Conservation (phyloP, 352 stramenopile species). For the Phytophthora sansomeana region DNA sequence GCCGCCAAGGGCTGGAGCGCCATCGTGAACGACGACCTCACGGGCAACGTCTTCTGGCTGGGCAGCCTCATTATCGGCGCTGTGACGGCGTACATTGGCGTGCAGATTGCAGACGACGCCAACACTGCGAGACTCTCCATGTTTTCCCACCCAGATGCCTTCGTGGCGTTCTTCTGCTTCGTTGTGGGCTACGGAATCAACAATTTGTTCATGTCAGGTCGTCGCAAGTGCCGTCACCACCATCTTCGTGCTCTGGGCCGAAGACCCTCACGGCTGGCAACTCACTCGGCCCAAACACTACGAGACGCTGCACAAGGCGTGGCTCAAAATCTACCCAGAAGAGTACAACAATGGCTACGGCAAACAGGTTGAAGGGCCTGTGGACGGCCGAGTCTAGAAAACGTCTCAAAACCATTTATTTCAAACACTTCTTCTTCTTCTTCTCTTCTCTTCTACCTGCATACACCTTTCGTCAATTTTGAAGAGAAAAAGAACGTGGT, state of each 20-base stretch:
- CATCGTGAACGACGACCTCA: slow-evolving; percentile 92
- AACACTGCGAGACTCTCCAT: slow-evolving; percentile 65
- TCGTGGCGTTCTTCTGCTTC: slow-evolving; percentile 80
- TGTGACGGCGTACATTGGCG: slow-evolving; percentile 67
- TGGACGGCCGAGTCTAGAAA: slow-evolving; percentile 22
- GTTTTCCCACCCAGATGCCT: slow-evolving; percentile 69
- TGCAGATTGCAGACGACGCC: slow-evolving; percentile 57
- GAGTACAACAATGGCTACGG: slow-evolving; percentile 88
- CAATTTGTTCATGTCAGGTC: slow-evolving; percentile 74
- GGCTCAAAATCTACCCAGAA: slow-evolving; percentile 83
- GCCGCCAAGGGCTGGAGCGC: slow-evolving; percentile 83
- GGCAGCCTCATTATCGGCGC: slow-evolving; percentile 81
- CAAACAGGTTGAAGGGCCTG: slow-evolving; percentile 51
- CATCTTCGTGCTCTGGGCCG: slow-evolving; percentile 86
- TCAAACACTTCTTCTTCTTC: background rate
- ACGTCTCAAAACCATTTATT: background rate
- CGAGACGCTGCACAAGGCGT: slow-evolving; percentile 73
- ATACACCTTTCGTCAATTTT: too few relatives aligned
- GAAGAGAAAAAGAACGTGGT: too few relatives aligned
- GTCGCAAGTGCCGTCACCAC: slow-evolving; percentile 81
- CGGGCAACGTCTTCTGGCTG: slow-evolving; percentile 86
- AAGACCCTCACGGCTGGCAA: slow-evolving; percentile 82
- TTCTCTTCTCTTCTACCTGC: too few relatives aligned
- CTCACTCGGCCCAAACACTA: slow-evolving; percentile 78
- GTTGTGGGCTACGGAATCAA: slow-evolving; percentile 79